Percentiles rank a stretch among this genome's conserved stretches.
Conservation (phyloP, 495 filamentous ascomycete genomes). For the Parmelia sp. region DNA sequence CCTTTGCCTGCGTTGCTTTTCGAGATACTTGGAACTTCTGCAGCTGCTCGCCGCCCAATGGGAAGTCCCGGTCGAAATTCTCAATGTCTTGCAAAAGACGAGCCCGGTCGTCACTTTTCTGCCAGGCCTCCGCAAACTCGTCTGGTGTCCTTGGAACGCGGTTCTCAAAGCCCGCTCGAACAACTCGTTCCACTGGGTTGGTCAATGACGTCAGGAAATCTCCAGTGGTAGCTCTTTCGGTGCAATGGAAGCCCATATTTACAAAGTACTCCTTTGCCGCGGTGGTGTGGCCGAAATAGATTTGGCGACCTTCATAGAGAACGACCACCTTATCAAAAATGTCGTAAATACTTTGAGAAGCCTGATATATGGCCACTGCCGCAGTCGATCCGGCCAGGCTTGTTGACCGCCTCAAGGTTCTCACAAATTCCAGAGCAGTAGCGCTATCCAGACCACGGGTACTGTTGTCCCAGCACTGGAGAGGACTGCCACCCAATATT, state of each 20-base stretch:
- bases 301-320: slow-evolving; percentile 76
- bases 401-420: slow-evolving; percentile 58
- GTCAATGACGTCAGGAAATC: slow-evolving; percentile 81
- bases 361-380: slow-evolving; percentile 80
- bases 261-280: slow-evolving; percentile 64
- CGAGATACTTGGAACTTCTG: slow-evolving; percentile 64
- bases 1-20: slow-evolving; percentile 59
- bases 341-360: slow-evolving; percentile 69
- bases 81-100: slow-evolving; percentile 65
- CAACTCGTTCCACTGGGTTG: slow-evolving; percentile 58
- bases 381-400: slow-evolving; percentile 59
- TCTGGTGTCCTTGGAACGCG: slow-evolving; percentile 64
- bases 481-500: slow-evolving; percentile 54
- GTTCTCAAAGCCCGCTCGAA: slow-evolving; percentile 58
- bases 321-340: slow-evolving; percentile 72
- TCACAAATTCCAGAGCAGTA: slow-evolving; percentile 75
- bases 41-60: slow-evolving; percentile 56
- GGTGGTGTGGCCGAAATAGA: slow-evolving; percentile 63
- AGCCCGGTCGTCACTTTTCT: slow-evolving; percentile 60
- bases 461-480: slow-evolving; percentile 84
- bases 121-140: slow-evolving; percentile 71
- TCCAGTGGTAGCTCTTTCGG: slow-evolving; percentile 64
- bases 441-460: slow-evolving; percentile 75
- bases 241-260: slow-evolving; percentile 69
- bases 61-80: slow-evolving; percentile 55